Evolutionary conservation across 1,284 basidiomycete genomes (phyloP), one percentile per base, ranked within the genome.

Genomic region (Austroboletus olivaceoglutinosus): DNA sequence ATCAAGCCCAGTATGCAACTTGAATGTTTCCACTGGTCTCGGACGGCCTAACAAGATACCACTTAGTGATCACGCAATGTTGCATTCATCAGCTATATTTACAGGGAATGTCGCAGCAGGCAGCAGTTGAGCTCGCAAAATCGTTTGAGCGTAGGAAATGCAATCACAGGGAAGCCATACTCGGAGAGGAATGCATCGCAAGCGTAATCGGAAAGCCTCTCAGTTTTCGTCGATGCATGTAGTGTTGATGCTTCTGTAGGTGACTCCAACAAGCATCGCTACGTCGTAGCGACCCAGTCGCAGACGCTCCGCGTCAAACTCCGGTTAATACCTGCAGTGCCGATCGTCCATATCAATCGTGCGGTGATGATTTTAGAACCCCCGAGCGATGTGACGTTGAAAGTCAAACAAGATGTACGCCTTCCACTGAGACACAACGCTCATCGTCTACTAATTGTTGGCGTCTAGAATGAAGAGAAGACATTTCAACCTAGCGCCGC

Each of bases 21-120:
- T 58, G 44, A 43, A 25, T 34, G 15, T 53, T 19, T 27, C 47
- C 22, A 53, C 21, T 36, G 12, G 27, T 45, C 50, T 39, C 51
- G 47, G 43, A 49, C 63, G 68, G 59, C 69, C 55, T 66, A 52
- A 58, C 60, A 61, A 44, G 67, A 43, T 57, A 76, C 76, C 71
- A 69, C 62, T 54, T 65, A 96, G 93, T 98, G 93, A 96, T 98
- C 68, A 96, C 94, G 0, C 94, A 97, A 68, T 98, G 94, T 67
- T 93, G 88, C 65, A 91, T 98, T 47, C 85, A 93, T 58, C 89
- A 92, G 62, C 76, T 98, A 2, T 98, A 97, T 70, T 76, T 89
- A 2, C 80, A 86, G 52, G 92, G 91, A 16, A 81, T 79, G 52
- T 66, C 76, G 4, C 77, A 79, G 29, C 92, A 96, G 63, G 70